Evolutionary conservation across 129 eudicot genomes (phyloP).

Genomic region (Smallanthus sonchifolius): DNA sequence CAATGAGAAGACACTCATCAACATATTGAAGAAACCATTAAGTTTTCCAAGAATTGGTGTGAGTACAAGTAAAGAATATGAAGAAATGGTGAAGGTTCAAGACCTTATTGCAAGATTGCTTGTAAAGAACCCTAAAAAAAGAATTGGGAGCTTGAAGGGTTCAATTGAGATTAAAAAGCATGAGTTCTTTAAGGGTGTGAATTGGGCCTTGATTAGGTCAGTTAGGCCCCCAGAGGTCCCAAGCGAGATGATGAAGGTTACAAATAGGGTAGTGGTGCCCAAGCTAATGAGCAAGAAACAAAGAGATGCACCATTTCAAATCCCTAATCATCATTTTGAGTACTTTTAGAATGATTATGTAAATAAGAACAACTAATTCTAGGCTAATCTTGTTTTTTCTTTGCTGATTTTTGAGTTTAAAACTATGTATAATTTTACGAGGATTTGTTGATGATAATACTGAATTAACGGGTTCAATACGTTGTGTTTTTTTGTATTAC

Average conservation of each 20-base stretch:
- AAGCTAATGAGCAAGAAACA: slow-evolving; percentile 69
- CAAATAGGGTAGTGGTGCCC: slow-evolving; percentile 45
- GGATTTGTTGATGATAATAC: background rate
- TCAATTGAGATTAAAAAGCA: slow-evolving; percentile 68
- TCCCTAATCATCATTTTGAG: slow-evolving; percentile 64
- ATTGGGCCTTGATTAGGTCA: slow-evolving; percentile 86
- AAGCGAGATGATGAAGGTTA: slow-evolving; percentile 42
- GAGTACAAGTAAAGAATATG: slow-evolving; percentile 56
- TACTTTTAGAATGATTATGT: slow-evolving; percentile 48
- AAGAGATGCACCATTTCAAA: slow-evolving; percentile 71
- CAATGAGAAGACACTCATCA: slow-evolving; percentile 68
- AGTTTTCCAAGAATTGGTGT: slow-evolving; percentile 65
- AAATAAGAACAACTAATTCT: slow-evolving; percentile 33
- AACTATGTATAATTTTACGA: slow-evolving; percentile 21
- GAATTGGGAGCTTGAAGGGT: slow-evolving; percentile 68
- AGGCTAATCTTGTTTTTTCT: slow-evolving; percentile 27
- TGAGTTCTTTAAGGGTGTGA: slow-evolving; percentile 74
- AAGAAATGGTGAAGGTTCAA: slow-evolving; percentile 64
- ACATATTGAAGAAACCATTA: slow-evolving; percentile 57
- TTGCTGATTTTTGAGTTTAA: slow-evolving; percentile 2
- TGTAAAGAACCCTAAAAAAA: slow-evolving; percentile 70
- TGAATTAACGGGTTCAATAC: background rate
- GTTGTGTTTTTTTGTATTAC: background rate
- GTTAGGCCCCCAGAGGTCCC: slow-evolving; percentile 85
- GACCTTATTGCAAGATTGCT: slow-evolving; percentile 62